Evolutionary conservation across 1,284 basidiomycete genomes (phyloP), one percentile per base, ranked within the genome.

Genomic region (Fistulinella staudtii): DNA sequence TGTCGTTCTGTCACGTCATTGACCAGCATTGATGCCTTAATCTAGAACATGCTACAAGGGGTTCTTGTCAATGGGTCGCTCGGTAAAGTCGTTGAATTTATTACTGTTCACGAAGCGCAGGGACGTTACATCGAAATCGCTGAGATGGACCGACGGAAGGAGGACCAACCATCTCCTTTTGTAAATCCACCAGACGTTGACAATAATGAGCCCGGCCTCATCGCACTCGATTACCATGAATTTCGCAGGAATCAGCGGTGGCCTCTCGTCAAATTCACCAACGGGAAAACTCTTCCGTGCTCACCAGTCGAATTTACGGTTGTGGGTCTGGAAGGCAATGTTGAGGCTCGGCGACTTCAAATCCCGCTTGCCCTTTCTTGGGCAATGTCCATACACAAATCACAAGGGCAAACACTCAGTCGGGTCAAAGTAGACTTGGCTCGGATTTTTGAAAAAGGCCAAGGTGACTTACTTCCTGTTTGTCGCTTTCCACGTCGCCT

Each of bases 41-140:
- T 31, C 2, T 30, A 82, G 68, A 82, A 83, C 45, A 66, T 74
- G 30, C 68, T 38, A 65, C 58, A 77, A 74, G 44, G 71, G 44
- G 15, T 64, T 13, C 76, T 97, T 1, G 93, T 95, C 45, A 97
- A 97, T 56, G 93, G 93, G 0, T 90, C 85, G 13, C 79, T 94
- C 60, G 94, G 93, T 14, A 79, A 74, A 39, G 80, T 97, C 17
- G 61, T 84, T 7, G 79, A 75, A 0, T 95, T 95, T 58, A 52
- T 55, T 33, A 51, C 48, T n/a, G 34, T 57, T 40, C 64, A 68
- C 10, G 78, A 82, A 30, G 72, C 75, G 1, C 57, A 61, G 3
- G 36, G 58, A 5, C 72, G 70, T 47, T 66, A 66, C n/a, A 69
- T 69, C 5, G 64, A 67, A n/a, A 57, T 65, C 4, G 74, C 72